Percentiles rank a stretch among this genome's conserved stretches.
Evolutionary conservation across 2,329 filamentous ascomycete genomes (phyloP).

Genomic region (Pyricularia pennisetigena): DNA sequence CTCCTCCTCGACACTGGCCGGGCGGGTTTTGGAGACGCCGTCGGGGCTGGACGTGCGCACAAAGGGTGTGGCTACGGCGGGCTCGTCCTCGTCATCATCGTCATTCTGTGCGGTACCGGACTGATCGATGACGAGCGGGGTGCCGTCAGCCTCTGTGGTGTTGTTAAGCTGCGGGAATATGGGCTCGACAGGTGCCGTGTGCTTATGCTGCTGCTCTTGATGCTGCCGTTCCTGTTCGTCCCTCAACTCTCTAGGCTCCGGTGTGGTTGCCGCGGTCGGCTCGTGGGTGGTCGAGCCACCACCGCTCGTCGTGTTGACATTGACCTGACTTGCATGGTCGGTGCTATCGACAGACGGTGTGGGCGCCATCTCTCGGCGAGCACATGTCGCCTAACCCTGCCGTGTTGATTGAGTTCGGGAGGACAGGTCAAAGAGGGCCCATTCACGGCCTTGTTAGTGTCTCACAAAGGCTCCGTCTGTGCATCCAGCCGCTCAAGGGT

Average conservation of each 20-base stretch:
- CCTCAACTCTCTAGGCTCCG: slow-evolving; percentile 1
- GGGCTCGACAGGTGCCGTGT: slow-evolving; percentile 12
- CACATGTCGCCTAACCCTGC: slow-evolving; percentile 4
- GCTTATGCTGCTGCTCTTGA: not conserved
- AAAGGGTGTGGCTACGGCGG: slow-evolving; percentile 47
- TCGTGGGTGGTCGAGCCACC: slow-evolving; percentile 9
- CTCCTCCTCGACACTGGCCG: slow-evolving; percentile 13
- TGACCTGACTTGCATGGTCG: slow-evolving; percentile 11
- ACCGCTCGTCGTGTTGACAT: slow-evolving; percentile 1
- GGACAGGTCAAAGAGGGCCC: not conserved
- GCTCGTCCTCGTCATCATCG: slow-evolving; percentile 49
- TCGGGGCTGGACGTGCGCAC: slow-evolving; percentile 45
- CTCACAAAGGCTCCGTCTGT: not conserved
- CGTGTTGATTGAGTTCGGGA: not conserved
- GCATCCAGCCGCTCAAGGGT: not conserved
- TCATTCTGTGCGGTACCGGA: slow-evolving; percentile 19
- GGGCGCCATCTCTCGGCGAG: not conserved
- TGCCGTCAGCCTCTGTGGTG: slow-evolving; percentile 26
- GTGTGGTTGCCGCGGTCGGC: not conserved
- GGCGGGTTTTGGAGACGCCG: slow-evolving; percentile 16
- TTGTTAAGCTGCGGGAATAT: slow-evolving; percentile 31
- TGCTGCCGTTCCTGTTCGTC: not conserved
- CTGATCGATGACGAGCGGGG: slow-evolving; percentile 16
- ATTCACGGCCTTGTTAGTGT: not conserved
- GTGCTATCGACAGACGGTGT: slow-evolving; percentile 5